A percentile compares a stretch with the other conserved stretches of the same genome.
Conservation (phyloP, 495 filamentous ascomycete genomes). For the Hamigera avellanea region DNA sequence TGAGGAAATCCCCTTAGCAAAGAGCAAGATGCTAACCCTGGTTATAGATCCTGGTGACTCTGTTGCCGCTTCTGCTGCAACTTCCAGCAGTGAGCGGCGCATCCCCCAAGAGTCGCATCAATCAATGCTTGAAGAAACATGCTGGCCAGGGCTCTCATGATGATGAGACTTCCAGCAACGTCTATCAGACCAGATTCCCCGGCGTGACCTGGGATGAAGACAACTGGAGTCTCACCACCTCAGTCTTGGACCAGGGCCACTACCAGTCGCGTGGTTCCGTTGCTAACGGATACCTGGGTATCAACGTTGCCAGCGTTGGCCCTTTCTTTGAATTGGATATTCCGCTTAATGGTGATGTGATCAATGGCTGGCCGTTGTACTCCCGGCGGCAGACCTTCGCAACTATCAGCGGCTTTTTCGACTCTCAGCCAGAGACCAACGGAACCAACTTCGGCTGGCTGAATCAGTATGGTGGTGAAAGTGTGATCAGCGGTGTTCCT, state of each 20-base stretch:
- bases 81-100: slow-evolving; percentile 5
- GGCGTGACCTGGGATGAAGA: slow-evolving; percentile 52
- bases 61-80: slow-evolving; percentile 9
- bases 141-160: slow-evolving; percentile 1
- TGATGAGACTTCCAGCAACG: slow-evolving; percentile 10
- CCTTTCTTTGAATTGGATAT: slow-evolving; percentile 61
- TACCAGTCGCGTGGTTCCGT: slow-evolving; percentile 53
- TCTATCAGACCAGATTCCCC: slow-evolving; percentile 36
- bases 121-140: slow-evolving; percentile 6
- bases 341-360: slow-evolving; percentile 35
- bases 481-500: slow-evolving; percentile 62
- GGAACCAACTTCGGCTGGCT: slow-evolving; percentile 64
- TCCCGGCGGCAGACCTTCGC: slow-evolving; percentile 57
- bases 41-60: not conserved
- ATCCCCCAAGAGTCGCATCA: slow-evolving; percentile 5
- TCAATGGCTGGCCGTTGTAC: slow-evolving; percentile 69
- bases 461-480: slow-evolving; percentile 59
- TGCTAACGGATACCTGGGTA: slow-evolving; percentile 51
- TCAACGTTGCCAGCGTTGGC: slow-evolving; percentile 50
- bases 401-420: slow-evolving; percentile 64
- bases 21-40: too few relatives aligned
- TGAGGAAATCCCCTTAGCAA: too few relatives aligned
- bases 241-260: slow-evolving; percentile 42
- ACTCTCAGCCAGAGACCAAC: slow-evolving; percentile 49
- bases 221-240: slow-evolving; percentile 49